A percentile compares a stretch with the other conserved stretches of the same genome.
These are phyloP conservation scores for Naganishia friedmannii DNA, from an alignment of 768 basidiomycete species.

Conservation along the genomic window DNA sequence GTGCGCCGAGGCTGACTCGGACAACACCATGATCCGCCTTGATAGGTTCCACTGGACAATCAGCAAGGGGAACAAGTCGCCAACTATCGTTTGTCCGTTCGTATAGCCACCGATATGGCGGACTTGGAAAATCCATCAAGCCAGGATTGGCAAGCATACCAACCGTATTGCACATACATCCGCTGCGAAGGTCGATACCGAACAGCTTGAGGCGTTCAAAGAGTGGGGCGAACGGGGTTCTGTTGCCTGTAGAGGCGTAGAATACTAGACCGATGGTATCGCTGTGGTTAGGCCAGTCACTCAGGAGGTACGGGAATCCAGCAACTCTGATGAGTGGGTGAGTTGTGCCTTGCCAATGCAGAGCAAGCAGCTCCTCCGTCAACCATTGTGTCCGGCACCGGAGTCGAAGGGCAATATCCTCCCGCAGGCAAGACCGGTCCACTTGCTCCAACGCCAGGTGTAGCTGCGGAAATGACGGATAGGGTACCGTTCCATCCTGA, in stretches of 20 bases:
- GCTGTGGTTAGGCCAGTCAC: not conserved
- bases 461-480: not conserved
- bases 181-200: slow-evolving; percentile 72
- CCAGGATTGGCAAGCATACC: slow-evolving; percentile 71
- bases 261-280: not conserved
- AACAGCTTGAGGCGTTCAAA: slow-evolving; percentile 69
- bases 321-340: not conserved
- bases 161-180: slow-evolving; percentile 85
- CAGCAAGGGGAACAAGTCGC: not conserved
- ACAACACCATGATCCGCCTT: slow-evolving; percentile 57
- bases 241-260: slow-evolving; percentile 68
- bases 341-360: not conserved
- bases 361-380: not conserved
- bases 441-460: not conserved
- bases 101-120: slow-evolving; percentile 55
- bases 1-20: slow-evolving; percentile 66
- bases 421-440: not conserved
- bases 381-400: not conserved
- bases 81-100: not conserved
- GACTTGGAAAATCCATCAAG: slow-evolving; percentile 64
- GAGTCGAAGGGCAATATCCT: not conserved
- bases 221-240: slow-evolving; percentile 76
- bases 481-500: not conserved
- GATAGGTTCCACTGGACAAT: slow-evolving; percentile 20
- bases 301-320: not conserved